Base-by-base conservation (phyloP, 23 red algal species). In the Gracilaria gracilis region DNA sequence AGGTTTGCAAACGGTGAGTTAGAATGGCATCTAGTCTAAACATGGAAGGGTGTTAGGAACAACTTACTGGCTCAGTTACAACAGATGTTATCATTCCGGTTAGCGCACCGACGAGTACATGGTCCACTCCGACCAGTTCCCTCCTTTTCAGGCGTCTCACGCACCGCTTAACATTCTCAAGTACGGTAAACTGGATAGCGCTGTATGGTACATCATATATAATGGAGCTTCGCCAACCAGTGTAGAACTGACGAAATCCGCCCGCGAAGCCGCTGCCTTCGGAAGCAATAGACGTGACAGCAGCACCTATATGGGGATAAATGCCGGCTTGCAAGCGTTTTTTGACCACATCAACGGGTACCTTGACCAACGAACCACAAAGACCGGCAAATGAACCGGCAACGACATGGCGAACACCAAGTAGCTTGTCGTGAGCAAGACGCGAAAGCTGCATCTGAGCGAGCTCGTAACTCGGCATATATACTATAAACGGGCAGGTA, bases 151-250 rank as follows among this genome's bases (percentile, higher is more conserved):
- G 35, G 3, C 69, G 54, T 31, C 66, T 72, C 36, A 79, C 80
- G 37, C 82, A 82, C 25, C 17, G 65, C 69, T 88, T 95, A 1
- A 96, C 79, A 61, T 82, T 82, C 67, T 96, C 94, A 16, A 96
- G 73, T 13, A 90, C 73, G 24, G 88, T 86, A 70, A 96, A 90
- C 75, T 96, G 94, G 20, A 96, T 66, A 35, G 83, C 83, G 24
- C 61, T 84, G 79, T 96, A 96, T 9, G 86, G 86, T 23, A 96
- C 79, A 55, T 96, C 94, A 51, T 96, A 96, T 28, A 85, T 69
- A 20, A 96, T 74, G 23, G 94, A 81, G 48, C 79, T 85, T 57
- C 73, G 40, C 83, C 83, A 92, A 29, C 89, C 88, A 20, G 77
- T 67, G 61, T 93, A 96, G 54, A 96, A 91, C 34, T 69, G 53